phyloP scores from a whole-genome alignment of 345 rosid genomes.

The Populus tremula region DNA sequence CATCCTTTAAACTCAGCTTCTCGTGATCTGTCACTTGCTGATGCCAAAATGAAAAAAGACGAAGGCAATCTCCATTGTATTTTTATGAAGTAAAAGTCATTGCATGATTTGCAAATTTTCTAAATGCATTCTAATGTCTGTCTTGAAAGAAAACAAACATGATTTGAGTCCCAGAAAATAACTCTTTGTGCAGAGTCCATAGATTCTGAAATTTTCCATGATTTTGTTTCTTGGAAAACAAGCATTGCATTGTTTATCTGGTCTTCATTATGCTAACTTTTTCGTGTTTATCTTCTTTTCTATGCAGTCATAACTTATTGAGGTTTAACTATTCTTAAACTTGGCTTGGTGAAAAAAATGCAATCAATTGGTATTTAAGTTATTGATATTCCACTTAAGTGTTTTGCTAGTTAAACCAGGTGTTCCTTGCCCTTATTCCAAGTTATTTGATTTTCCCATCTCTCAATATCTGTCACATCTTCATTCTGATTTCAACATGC shows the following conservation, averaged over 20 bases:
- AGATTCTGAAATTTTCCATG: background rate
- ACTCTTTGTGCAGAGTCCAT: background rate
- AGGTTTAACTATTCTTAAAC: background rate
- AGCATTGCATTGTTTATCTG: background rate
- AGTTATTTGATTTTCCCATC: background rate
- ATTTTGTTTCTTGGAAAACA: background rate
- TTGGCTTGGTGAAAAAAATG: background rate
- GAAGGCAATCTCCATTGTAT: no score
- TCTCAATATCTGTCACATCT: background rate
- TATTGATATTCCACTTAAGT: background rate
- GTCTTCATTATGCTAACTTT: background rate
- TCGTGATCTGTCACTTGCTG: background rate
- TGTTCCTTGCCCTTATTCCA: background rate
- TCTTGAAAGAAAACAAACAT: background rate
- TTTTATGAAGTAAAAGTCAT: background rate
- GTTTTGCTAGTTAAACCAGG: background rate
- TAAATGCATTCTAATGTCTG: background rate
- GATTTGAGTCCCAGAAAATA: background rate
- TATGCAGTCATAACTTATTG: background rate
- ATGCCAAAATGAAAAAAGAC: background rate
- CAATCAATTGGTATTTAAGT: background rate
- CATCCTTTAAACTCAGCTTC: background rate
- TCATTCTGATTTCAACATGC: constrained; percentile 1
- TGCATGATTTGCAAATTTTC: background rate
- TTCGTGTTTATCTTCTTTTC: background rate